Conservation (phyloP, 192 early-diverging fungal species). For the Physocladia obscura region DNA sequence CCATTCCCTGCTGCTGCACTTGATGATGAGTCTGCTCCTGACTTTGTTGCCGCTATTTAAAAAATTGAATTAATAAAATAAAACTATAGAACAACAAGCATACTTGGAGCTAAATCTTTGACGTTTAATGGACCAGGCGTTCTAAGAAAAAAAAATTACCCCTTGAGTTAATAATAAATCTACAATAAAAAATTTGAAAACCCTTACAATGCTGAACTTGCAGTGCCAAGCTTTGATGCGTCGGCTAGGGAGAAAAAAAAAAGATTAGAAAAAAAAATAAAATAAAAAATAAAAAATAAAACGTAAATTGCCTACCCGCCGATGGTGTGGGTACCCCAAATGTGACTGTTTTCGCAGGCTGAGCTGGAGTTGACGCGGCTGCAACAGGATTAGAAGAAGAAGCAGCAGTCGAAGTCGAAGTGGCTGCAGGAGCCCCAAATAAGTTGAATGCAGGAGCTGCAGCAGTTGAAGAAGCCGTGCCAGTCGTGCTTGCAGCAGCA, state of each 20-base stretch:
- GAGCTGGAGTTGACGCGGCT: slow-evolving; percentile 26
- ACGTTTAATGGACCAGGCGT: slow-evolving; percentile 36
- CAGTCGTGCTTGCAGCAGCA: slow-evolving; percentile 1
- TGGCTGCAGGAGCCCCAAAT: slow-evolving; percentile 27
- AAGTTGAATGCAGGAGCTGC: not conserved
- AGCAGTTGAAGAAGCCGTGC: slow-evolving; percentile 5
- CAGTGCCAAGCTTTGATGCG: not conserved
- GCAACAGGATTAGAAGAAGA: slow-evolving; percentile 14
- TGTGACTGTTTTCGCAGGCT: slow-evolving; percentile 36
- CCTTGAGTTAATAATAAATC: not conserved
- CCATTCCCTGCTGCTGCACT: slow-evolving; percentile 29
- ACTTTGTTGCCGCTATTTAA: not conserved
- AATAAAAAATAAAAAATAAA: not conserved
- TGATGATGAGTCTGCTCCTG: slow-evolving; percentile 23
- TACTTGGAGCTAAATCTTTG: slow-evolving; percentile 24
- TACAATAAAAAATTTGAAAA: slow-evolving; percentile 5
- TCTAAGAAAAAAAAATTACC: not conserved
- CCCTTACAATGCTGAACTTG: not conserved
- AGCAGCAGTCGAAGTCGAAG: slow-evolving; percentile 28
- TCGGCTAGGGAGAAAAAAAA: too few species aligned
- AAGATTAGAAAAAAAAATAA: too few species aligned
- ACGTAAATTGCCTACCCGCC: not conserved
- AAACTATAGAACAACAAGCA: not conserved
- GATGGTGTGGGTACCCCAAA: slow-evolving; percentile 32
- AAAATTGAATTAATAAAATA: not conserved